These are phyloP conservation scores for Naganishia liquefaciens DNA, from an alignment of 1,284 basidiomycete species.

Conservation along the genomic window DNA sequence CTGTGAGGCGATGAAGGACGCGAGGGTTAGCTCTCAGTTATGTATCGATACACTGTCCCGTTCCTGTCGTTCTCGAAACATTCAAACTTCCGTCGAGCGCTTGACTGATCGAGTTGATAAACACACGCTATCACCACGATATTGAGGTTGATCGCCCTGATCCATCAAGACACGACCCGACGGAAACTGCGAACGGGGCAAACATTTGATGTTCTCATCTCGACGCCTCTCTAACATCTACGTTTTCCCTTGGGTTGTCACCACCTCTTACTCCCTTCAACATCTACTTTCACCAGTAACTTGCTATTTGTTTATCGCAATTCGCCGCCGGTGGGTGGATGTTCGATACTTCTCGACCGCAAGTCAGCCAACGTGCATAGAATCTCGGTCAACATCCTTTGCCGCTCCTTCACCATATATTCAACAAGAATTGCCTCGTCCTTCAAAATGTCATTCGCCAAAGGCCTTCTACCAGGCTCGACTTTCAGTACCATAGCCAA, in stretches of 20 bases:
- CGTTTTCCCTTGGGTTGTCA: neutral
- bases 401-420: slow-evolving; percentile 25
- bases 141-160: neutral
- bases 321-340: neutral
- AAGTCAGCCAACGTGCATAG: neutral
- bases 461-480: slow-evolving; percentile 15
- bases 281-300: slow-evolving; percentile 5
- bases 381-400: slow-evolving; percentile 25
- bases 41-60: slow-evolving; percentile 4
- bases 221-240: neutral
- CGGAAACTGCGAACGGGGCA: slow-evolving; percentile 5
- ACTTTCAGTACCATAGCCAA: neutral
- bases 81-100: neutral
- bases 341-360: neutral
- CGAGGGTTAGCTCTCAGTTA: neutral
- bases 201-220: slow-evolving; percentile 4
- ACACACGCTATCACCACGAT: neutral
- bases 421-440: neutral
- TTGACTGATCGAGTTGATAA: neutral
- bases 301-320: slow-evolving; percentile 1
- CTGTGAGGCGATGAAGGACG: neutral
- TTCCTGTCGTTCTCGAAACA: neutral
- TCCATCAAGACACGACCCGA: neutral
- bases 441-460: slow-evolving; percentile 22
- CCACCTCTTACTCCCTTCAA: slow-evolving; percentile 6